Evolutionary conservation across 495 filamentous ascomycete genomes (phyloP).

Genomic region (Neurospora tetrasperma): DNA sequence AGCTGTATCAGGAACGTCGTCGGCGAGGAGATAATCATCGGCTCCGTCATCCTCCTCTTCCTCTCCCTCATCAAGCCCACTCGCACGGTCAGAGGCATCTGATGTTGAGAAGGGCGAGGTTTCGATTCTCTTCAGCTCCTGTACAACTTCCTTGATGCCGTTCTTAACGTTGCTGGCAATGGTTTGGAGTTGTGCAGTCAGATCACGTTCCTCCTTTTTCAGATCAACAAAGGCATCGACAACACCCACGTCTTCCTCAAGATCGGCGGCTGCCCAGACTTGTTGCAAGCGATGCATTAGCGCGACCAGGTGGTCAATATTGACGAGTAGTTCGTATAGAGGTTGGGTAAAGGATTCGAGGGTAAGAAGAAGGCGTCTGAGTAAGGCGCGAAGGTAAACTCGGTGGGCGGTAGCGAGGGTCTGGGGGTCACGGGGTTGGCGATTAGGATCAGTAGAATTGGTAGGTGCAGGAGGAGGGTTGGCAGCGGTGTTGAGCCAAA

Average conservation of each 20-base stretch:
- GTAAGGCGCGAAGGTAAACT: slow-evolving; percentile 57
- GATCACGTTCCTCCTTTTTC: slow-evolving; percentile 53
- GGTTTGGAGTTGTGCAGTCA: slow-evolving; percentile 46
- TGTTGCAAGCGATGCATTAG: slow-evolving; percentile 59
- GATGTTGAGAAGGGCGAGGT: background rate
- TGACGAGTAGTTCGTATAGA: slow-evolving; percentile 58
- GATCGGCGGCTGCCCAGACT: slow-evolving; percentile 62
- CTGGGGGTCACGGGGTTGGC: slow-evolving; percentile 59
- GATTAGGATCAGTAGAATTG: slow-evolving; percentile 5
- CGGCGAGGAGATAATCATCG: slow-evolving; percentile 3
- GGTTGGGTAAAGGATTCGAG: slow-evolving; percentile 56
- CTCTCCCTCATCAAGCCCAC: slow-evolving; percentile 8
- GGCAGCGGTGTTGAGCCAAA: background rate
- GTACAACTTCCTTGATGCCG: slow-evolving; percentile 54
- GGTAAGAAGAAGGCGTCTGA: slow-evolving; percentile 59
- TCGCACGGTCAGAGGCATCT: background rate
- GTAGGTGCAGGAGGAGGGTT: background rate
- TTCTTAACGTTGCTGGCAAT: slow-evolving; percentile 42
- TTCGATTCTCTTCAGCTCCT: slow-evolving; percentile 34
- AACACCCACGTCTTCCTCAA: slow-evolving; percentile 69
- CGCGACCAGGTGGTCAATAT: slow-evolving; percentile 68
- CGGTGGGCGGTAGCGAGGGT: slow-evolving; percentile 69
- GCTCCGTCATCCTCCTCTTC: slow-evolving; percentile 16
- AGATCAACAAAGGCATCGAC: slow-evolving; percentile 64
- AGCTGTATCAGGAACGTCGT: background rate